Evolutionary conservation across 768 basidiomycete species (phyloP).

Genomic region (Kwoniella sp.): DNA sequence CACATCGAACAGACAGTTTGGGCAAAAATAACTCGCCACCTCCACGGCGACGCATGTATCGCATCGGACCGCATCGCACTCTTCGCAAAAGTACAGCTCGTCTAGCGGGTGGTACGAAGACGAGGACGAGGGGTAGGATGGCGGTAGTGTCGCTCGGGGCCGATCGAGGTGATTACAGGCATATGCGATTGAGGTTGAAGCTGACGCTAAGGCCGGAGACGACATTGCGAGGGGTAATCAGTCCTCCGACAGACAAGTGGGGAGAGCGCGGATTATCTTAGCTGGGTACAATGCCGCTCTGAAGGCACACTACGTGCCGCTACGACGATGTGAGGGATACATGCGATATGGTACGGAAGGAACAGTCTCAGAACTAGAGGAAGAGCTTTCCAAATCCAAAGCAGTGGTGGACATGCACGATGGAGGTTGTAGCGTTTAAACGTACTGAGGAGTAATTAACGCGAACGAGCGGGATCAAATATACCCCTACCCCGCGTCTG

Average conservation of each 20-base stretch:
- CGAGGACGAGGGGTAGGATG: slow-evolving; percentile 66
- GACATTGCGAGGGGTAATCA: neutral
- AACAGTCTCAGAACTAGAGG: too few species aligned
- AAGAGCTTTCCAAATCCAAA: too few species aligned
- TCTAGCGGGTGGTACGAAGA: slow-evolving; percentile 81
- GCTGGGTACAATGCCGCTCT: too few species aligned
- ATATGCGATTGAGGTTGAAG: slow-evolving; percentile 46
- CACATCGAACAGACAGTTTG: slow-evolving; percentile 97
- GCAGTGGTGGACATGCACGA: too few species aligned
- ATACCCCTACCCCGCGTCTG: neutral
- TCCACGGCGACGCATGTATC: slow-evolving; percentile 89
- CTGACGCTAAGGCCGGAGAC: too few species aligned
- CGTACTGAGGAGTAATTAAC: too few species aligned
- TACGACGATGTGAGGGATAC: too few species aligned
- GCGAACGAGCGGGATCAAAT: neutral
- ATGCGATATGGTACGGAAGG: too few species aligned
- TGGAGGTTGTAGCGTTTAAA: neutral
- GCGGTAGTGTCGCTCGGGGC: slow-evolving; percentile 71
- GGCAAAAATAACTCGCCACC: slow-evolving; percentile 96
- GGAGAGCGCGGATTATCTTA: too few species aligned
- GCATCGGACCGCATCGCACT: slow-evolving; percentile 94
- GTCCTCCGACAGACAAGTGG: too few species aligned
- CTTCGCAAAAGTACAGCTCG: slow-evolving; percentile 93
- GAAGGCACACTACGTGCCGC: too few species aligned
- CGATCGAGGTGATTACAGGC: slow-evolving; percentile 58